Evolutionary conservation across 495 filamentous ascomycete species (phyloP).

Genomic region (Trichoderma asperelloides): DNA sequence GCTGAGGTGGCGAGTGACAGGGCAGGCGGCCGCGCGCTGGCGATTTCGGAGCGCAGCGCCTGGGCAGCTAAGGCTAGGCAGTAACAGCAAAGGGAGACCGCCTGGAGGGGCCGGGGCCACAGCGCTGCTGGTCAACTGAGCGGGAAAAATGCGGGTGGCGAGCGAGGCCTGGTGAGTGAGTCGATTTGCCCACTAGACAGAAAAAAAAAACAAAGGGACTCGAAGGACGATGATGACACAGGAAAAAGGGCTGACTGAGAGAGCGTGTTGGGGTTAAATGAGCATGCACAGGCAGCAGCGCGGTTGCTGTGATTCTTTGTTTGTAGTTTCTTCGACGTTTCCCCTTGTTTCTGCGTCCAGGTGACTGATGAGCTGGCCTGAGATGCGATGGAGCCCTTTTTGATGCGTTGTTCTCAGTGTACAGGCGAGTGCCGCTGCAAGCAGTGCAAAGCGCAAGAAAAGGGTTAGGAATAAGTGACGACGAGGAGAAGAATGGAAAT

Average conservation of each 20-base stretch:
- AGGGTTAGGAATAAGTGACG: not conserved
- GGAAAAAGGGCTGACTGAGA: not conserved
- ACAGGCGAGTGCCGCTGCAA: slow-evolving; percentile 12
- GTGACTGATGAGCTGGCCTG: slow-evolving; percentile 1
- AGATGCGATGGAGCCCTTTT: not conserved
- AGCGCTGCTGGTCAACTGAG: slow-evolving; percentile 2
- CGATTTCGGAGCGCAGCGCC: slow-evolving; percentile 4
- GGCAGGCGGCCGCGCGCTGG: slow-evolving; percentile 2
- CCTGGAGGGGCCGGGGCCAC: slow-evolving; percentile 6
- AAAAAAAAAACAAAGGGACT: not conserved
- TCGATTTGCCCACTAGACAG: not conserved
- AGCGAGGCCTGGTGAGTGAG: not conserved
- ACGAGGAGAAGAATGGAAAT: not conserved
- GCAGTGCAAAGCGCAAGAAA: not conserved
- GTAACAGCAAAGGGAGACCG: not conserved
- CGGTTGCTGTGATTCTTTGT: not conserved
- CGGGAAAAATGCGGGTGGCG: not conserved
- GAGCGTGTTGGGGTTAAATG: not conserved
- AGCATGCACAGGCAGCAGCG: not conserved
- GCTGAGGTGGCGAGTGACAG: slow-evolving; percentile 9
- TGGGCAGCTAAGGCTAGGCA: slow-evolving; percentile 2
- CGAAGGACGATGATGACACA: not conserved
- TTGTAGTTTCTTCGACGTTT: not conserved
- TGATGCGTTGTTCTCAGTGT: slow-evolving; percentile 7
- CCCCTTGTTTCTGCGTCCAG: not conserved